These are phyloP conservation scores for Balamuthia mandrillaris DNA, from an alignment of 208 protist species.

Conservation along the genomic window DNA sequence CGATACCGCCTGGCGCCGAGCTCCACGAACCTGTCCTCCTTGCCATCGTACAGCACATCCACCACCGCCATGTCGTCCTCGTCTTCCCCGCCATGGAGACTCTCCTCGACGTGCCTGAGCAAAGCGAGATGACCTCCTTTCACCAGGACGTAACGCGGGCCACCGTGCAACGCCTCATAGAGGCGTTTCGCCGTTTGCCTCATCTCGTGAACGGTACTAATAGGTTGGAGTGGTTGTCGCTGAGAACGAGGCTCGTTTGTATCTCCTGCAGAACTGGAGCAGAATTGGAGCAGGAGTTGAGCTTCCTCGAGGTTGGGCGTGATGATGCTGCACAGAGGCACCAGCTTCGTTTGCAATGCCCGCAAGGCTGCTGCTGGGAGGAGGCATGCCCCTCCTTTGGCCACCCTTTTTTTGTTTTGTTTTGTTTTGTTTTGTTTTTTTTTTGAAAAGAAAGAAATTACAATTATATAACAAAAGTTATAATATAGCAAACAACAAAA, in stretches of 20 bases:
- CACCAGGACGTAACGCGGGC: slow-evolving; percentile 29
- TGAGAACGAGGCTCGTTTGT: not conserved
- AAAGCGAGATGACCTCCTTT: slow-evolving; percentile 57
- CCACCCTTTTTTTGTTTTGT: too few relatives aligned
- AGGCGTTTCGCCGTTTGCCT: not conserved
- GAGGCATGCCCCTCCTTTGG: slow-evolving; percentile 41
- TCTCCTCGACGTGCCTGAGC: not conserved
- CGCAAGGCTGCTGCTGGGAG: slow-evolving; percentile 7
- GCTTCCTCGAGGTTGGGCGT: slow-evolving; percentile 58
- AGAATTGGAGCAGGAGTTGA: slow-evolving; percentile 6
- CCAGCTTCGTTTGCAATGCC: not conserved
- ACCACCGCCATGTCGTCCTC: not conserved
- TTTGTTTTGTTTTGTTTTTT: too few relatives aligned
- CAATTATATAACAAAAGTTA: too few relatives aligned
- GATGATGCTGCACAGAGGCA: slow-evolving; percentile 31
- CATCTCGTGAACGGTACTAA: slow-evolving; percentile 27
- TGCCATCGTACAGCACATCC: slow-evolving; percentile 53
- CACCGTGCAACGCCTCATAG: not conserved
- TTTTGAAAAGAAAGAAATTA: too few relatives aligned
- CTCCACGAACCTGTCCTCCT: not conserved
- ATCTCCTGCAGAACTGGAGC: not conserved
- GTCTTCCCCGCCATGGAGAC: not conserved
- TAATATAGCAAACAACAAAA: too few relatives aligned
- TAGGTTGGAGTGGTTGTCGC: not conserved
- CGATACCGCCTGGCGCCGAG: not conserved